Evolutionary conservation across 2,329 filamentous ascomycete species (phyloP).

Genomic region (Penicillium sp.): DNA sequence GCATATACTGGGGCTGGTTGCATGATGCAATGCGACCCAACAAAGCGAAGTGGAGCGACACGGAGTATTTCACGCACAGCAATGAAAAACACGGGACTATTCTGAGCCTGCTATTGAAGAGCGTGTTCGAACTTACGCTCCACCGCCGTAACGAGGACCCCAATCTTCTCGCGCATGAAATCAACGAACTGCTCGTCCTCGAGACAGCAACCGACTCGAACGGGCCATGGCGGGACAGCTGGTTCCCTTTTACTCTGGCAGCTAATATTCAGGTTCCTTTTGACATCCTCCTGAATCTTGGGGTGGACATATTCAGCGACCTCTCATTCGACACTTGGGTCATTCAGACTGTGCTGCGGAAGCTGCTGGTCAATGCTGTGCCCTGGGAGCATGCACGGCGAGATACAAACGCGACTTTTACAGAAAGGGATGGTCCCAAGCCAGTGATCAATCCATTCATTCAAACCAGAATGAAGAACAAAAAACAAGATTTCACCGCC

Average conservation of each 20-base stretch:
- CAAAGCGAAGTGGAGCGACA: neutral
- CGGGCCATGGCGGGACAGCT: conserved; percentile 12
- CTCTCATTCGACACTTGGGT: conserved; percentile 41
- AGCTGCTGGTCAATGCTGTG: conserved; percentile 33
- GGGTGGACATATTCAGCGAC: conserved; percentile 40
- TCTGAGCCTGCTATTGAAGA: conserved; percentile 36
- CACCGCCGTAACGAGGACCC: conserved; percentile 28
- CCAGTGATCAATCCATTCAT: conserved; percentile 4
- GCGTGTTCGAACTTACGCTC: conserved; percentile 39
- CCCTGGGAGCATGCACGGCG: conserved; percentile 30
- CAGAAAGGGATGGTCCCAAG: conserved; percentile 11
- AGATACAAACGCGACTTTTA: conserved; percentile 2
- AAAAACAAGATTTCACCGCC: neutral
- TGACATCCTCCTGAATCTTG: conserved; percentile 35
- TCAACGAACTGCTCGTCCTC: conserved; percentile 36
- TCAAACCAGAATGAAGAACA: conserved; percentile 7
- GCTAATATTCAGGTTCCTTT: conserved; percentile 41
- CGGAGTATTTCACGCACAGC: conserved; percentile 22
- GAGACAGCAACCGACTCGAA: conserved; percentile 13
- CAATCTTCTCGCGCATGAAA: conserved; percentile 34
- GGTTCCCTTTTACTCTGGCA: conserved; percentile 35
- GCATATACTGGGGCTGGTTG: conserved; percentile 37
- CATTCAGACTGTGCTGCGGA: conserved; percentile 35
- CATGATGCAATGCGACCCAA: conserved; percentile 34
- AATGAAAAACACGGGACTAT: conserved; percentile 36